Evolutionary conservation across 2,329 filamentous ascomycete genomes (phyloP), one percentile per base, ranked within the genome.

Genomic region (Epichloe uncinata): DNA sequence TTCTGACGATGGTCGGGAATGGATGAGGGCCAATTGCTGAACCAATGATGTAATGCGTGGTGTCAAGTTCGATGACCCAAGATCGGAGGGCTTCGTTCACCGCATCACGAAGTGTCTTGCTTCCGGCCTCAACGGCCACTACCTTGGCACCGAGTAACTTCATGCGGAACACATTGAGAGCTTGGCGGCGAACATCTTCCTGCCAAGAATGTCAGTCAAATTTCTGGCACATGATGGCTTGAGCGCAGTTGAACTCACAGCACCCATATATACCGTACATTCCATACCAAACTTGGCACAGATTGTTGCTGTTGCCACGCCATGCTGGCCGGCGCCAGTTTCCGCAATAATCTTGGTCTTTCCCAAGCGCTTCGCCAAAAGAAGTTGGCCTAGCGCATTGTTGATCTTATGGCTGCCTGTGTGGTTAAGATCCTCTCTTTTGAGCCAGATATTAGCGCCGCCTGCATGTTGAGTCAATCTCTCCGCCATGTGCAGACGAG

Each of bases 341-440:
- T 98, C 93, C 45, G 93, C 93, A 59, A 98, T 98, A 60, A 98
- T 97, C 66, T 89, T 85, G 5, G 84, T 96, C 78, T 98, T 98
- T 47, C 93, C 93, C 45, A 98, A 71, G 54, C 88, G 77, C 59
- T 78, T 78, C 2, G 93, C 93, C 38, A 98, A 73, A 13, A 98
- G 78, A 45, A 96, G 82, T 68, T 98, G 93, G 2, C 93, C 93
- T 8, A 98, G 74, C 0, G 93, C 93, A 61, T 98, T 98, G 75
- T 98, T 98, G 75, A 98, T 97, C 78, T 98, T 98, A 77, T 98
- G 93, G 55, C 87, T 94, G 57, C 93, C 93, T 8, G 93, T 97
- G 66, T 98, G 93, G 70, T 97, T 97, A 50, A 97, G 74, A 65
- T 98, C 93, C 70, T 98, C 93, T 60, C 93, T 82, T 78, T 98